Conservation (phyloP, 352 stramenopile species). For the Blastocystis sp. region DNA sequence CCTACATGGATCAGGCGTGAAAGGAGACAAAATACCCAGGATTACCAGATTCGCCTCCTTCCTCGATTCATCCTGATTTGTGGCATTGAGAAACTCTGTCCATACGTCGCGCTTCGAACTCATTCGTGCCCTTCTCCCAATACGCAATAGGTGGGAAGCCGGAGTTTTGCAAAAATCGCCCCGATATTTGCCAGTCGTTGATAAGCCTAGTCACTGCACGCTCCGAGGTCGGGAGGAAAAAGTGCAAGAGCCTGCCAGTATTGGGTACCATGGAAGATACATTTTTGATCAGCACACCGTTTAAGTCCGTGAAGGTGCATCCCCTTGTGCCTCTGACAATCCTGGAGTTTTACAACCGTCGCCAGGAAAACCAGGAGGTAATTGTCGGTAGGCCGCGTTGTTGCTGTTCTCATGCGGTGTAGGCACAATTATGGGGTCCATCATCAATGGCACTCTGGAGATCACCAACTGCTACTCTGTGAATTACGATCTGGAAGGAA, state of each 20-base stretch:
- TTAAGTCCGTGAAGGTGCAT: constrained; percentile 59
- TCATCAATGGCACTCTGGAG: constrained; percentile 63
- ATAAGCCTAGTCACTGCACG: no score
- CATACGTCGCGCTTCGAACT: constrained; percentile 28
- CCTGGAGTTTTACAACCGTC: constrained; percentile 54
- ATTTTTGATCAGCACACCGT: constrained; percentile 59
- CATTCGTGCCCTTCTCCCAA: constrained; percentile 2
- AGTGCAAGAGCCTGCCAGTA: no score
- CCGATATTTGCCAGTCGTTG: no score
- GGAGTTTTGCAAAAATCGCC: no score
- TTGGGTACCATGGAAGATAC: constrained; percentile 50
- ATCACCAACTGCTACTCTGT: constrained; percentile 61
- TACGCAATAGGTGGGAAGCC: not conserved
- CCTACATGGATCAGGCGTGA: not conserved
- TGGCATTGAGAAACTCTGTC: constrained; percentile 38
- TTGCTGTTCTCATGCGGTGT: not conserved
- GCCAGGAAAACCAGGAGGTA: constrained; percentile 14
- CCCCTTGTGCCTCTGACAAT: constrained; percentile 62
- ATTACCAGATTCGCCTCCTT: constrained; percentile 49
- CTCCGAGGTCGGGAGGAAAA: no score
- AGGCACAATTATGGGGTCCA: constrained; percentile 63
- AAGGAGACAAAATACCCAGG: constrained; percentile 4
- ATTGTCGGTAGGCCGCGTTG: constrained; percentile 22
- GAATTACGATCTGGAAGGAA: constrained; percentile 47
- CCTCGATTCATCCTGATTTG: constrained; percentile 38